Evolutionary conservation across 2,329 filamentous ascomycete species (phyloP).

Genomic region (Helotiales sp.): DNA sequence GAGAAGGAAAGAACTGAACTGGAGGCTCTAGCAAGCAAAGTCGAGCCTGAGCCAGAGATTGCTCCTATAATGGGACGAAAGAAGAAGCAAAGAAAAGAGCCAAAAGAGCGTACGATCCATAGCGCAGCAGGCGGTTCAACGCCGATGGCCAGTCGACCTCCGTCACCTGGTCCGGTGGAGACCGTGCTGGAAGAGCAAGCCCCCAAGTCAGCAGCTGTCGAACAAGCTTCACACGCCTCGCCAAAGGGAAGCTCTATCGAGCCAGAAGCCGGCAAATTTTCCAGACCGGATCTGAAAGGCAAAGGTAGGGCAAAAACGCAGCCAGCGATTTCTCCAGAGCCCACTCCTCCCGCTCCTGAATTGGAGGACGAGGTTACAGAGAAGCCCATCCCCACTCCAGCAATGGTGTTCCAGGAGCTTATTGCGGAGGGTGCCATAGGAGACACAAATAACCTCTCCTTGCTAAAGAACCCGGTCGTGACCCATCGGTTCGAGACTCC

Average conservation of each 20-base stretch:
- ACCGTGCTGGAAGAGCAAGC: constrained; percentile 14
- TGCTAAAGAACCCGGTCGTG: constrained; percentile 48
- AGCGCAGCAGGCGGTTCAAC: constrained; percentile 38
- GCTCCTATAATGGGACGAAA: constrained; percentile 80
- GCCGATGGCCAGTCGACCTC: constrained; percentile 37
- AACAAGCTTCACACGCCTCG: constrained; percentile 11
- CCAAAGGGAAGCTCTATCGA: constrained; percentile 26
- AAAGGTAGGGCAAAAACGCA: constrained; percentile 37
- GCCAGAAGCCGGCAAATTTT: constrained; percentile 25
- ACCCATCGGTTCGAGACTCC: constrained; percentile 44
- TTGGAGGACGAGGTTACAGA: constrained; percentile 39
- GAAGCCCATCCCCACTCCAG: constrained; percentile 40
- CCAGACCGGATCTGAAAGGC: constrained; percentile 26
- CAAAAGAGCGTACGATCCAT: constrained; percentile 66
- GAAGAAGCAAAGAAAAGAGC: constrained; percentile 85
- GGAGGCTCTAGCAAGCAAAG: constrained; percentile 53
- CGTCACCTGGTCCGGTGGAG: constrained; percentile 34
- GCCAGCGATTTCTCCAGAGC: constrained; percentile 31
- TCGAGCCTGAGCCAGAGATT: constrained; percentile 54
- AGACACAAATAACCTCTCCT: constrained; percentile 46
- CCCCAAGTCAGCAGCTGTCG: constrained; percentile 15
- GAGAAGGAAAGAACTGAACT: constrained; percentile 64
- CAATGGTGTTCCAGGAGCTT: constrained; percentile 47
- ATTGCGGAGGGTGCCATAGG: constrained; percentile 44
- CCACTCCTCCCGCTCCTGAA: constrained; percentile 29